Evolutionary conservation across 345 rosid species (phyloP), one percentile per base, ranked within the genome.

Genomic region (Crucihimalaya himalaica): DNA sequence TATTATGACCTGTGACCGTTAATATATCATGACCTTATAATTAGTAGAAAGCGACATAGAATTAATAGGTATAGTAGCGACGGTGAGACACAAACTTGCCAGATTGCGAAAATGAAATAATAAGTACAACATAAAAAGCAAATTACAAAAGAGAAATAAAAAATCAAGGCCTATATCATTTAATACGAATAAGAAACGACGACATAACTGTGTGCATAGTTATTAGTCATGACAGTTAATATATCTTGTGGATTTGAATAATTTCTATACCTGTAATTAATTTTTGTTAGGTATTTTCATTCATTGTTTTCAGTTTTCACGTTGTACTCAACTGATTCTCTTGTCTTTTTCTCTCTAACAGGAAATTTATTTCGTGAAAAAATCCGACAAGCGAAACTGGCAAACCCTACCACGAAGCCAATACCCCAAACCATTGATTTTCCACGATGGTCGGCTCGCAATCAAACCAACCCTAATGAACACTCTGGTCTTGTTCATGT

Each of bases 401-500:
- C 81, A 72, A 62, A 68, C 58, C 20, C 85, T 90, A 37, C 82
- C 86, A 15, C 74, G 76, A 52, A 70, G 74, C 9, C 79, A 65
- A 32, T 85, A 87, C 79, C 84, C 88, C 14, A 86, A 82, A 59
- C 88, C 93, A 68, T 73, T 90, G 20, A 80, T 90, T 18, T 93
- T 90, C 72, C 98, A 89, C 31, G 98, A 93, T 47, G 93, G 96
- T n/a, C 79, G 97, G 60, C 75, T 93, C 20, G 93, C 92, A 29
- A 73, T 85, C n/a, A 83, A 53, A 47, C 98, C 97, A 40, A 80
- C 84, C 25, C 84, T 81, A 20, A 14, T 62, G 19, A 71, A 84
- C 62, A 66, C 90, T 28, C 62, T 93, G 7, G 79, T 78, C 63
- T 66, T 89, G 81, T 84, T 89, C 83, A 76, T 86, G 68, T 93